Evolutionary conservation across 2,329 filamentous ascomycete genomes (phyloP), one percentile per base, ranked within the genome.

Genomic region (Tolypocladium guangdongense): DNA sequence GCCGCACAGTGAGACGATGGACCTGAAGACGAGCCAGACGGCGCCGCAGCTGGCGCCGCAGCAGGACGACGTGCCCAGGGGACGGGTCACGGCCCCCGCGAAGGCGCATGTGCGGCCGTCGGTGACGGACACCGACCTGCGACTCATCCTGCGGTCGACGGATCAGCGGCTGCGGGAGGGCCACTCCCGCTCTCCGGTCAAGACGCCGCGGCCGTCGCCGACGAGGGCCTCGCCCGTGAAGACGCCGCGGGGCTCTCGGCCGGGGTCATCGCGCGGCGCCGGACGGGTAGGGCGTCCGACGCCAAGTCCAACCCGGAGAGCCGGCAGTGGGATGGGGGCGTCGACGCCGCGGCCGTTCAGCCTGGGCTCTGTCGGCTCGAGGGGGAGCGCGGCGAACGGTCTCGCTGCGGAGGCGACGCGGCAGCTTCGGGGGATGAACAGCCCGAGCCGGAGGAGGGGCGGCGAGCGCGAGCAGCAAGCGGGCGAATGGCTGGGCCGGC

Each of bases 141-240:
- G 72, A 1, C 68, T 75, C 55, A 82, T 82, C 32, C 66, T 82
- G 35, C 70, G 70, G 45, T 76, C 71, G 36, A 82, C 78, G 1
- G 79, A 81, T 30, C 68, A 74, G 65, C 68, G 78, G 11, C 68
- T 82, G 16, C 67, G 71, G 22, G 69, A 74, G 4, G 72, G 72
- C 4, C 60, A 54, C 11, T 65, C 61, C 22, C 56, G 54, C 18
- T 68, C 68, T 2, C 66, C 67, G 0, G 57, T 58, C 24, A 69
- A 68, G 60, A 67, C 62, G 33, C 58, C 66, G 7, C 52, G 55
- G 27, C 48, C 37, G 27, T 57, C 56, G 27, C 49, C 58, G 38
- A 24, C 41, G 24, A 30, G 41, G 24, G 41, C 16, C 7, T 64
- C 67, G 6, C 64, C 67, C 0, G 54, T 50, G 3, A 67, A 63